Conservation (phyloP, 2,329 filamentous ascomycete genomes). For the Trichoderma arundinaceum region DNA sequence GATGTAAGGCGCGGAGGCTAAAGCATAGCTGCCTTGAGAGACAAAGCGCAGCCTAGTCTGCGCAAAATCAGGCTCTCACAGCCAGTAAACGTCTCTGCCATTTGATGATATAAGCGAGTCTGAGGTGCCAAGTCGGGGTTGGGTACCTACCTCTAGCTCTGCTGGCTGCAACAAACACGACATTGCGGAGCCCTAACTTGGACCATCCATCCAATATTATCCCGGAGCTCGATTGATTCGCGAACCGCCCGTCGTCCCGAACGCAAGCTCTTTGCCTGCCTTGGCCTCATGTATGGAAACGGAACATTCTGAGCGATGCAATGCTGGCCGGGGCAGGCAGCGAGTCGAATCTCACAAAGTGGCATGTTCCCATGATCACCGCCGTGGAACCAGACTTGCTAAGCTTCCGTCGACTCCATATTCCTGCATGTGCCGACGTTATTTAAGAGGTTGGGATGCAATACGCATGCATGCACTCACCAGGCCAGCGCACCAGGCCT, state of each 20-base stretch:
- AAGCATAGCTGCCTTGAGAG: no score
- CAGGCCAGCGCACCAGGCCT: constrained; percentile 20
- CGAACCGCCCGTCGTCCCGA: neutral
- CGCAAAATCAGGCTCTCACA: no score
- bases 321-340: neutral
- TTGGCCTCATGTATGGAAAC: neutral
- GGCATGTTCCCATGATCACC: neutral
- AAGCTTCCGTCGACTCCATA: neutral
- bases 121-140: neutral
- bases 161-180: no score
- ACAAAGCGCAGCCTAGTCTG: no score
- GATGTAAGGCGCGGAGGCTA: neutral
- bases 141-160: no score
- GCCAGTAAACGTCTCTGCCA: no score
- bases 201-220: neutral
- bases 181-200: no score
- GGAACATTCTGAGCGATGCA: neutral
- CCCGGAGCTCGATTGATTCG: neutral
- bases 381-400: no score
- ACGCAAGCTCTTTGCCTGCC: constrained; percentile 2
- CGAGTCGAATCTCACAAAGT: neutral
- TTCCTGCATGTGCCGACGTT: constrained; percentile 13
- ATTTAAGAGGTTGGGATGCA: constrained; percentile 25
- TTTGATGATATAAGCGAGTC: neutral
- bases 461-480: constrained; percentile 7